Evolutionary conservation across 371 early-diverging fungal species (phyloP).

Genomic region (Rhizopus sp.): DNA sequence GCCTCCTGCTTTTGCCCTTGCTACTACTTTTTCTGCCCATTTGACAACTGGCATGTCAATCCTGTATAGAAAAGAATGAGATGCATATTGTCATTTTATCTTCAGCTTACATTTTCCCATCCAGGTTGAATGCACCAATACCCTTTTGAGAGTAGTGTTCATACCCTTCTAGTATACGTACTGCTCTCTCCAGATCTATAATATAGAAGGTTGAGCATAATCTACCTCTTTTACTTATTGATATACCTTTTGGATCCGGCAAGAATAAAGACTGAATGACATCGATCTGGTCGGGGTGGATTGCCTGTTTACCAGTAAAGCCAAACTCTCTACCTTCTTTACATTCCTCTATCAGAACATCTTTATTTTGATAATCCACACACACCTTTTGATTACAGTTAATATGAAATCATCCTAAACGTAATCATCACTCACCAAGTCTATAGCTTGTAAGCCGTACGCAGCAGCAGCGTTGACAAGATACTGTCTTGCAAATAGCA

Average conservation of each 20-base stretch:
- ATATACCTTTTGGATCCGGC: constrained; percentile 70
- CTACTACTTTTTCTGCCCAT: constrained; percentile 68
- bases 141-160: constrained; percentile 67
- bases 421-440: constrained; percentile 59
- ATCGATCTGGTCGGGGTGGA: constrained; percentile 89
- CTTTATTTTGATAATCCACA: constrained; percentile 75
- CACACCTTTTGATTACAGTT: constrained; percentile 63
- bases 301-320: constrained; percentile 94
- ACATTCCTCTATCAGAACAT: constrained; percentile 77
- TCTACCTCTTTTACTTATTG: not conserved
- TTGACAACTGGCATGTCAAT: constrained; percentile 74
- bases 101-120: constrained; percentile 65
- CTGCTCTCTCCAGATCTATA: constrained; percentile 64
- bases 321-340: constrained; percentile 87
- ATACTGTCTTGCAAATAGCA: constrained; percentile 77
- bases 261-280: constrained; percentile 77
- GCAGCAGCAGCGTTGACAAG: constrained; percentile 85
- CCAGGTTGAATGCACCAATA: constrained; percentile 86
- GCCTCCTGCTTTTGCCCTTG: constrained; percentile 58
- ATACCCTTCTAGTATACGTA: constrained; percentile 67
- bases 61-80: constrained; percentile 31
- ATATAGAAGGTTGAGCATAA: not conserved
- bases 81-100: constrained; percentile 47
- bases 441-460: constrained; percentile 86
- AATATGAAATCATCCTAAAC: not conserved